Evolutionary conservation across 768 basidiomycete genomes (phyloP).

Genomic region (Phlebiopsis gigantea): DNA sequence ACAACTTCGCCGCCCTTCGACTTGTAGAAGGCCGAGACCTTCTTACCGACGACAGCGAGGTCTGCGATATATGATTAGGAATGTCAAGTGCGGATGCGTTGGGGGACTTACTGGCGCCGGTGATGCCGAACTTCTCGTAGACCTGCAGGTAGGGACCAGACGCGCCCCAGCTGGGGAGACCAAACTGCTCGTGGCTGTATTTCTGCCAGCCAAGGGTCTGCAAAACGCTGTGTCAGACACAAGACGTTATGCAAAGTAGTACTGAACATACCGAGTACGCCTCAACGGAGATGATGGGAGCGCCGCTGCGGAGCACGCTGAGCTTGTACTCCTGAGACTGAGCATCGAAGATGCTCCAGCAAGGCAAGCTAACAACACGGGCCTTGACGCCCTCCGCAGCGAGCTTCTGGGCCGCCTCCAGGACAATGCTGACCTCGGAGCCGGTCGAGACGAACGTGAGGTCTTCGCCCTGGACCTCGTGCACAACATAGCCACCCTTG

Average conservation of each 20-base stretch:
- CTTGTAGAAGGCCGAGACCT: constrained; percentile 85
- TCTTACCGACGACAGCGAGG: constrained; percentile 78
- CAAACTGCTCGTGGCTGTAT: constrained; percentile 88
- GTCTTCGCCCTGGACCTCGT: constrained; percentile 76
- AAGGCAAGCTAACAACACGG: constrained; percentile 84
- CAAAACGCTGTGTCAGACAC: constrained; percentile 7
- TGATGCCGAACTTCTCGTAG: constrained; percentile 88
- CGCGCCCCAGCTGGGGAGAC: constrained; percentile 73
- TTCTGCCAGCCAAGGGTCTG: constrained; percentile 80
- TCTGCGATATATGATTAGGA: constrained; percentile 32
- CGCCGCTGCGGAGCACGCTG: constrained; percentile 82
- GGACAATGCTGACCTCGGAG: constrained; percentile 82
- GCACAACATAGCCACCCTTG: constrained; percentile 86
- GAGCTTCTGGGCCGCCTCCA: constrained; percentile 83
- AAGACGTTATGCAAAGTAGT: background rate
- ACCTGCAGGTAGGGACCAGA: constrained; percentile 89
- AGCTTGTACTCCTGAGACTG: constrained; percentile 78
- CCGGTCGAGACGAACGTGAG: constrained; percentile 88
- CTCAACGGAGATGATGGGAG: constrained; percentile 86
- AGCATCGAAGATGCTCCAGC: constrained; percentile 83
- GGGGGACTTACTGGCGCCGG: constrained; percentile 39
- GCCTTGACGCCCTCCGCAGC: constrained; percentile 72
- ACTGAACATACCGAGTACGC: constrained; percentile 43
- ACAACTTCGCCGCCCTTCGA: constrained; percentile 61
- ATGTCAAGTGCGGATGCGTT: constrained; percentile 33